phyloP scores from a whole-genome alignment of 176 grass and related monocot species.

The Chloris gayana region DNA sequence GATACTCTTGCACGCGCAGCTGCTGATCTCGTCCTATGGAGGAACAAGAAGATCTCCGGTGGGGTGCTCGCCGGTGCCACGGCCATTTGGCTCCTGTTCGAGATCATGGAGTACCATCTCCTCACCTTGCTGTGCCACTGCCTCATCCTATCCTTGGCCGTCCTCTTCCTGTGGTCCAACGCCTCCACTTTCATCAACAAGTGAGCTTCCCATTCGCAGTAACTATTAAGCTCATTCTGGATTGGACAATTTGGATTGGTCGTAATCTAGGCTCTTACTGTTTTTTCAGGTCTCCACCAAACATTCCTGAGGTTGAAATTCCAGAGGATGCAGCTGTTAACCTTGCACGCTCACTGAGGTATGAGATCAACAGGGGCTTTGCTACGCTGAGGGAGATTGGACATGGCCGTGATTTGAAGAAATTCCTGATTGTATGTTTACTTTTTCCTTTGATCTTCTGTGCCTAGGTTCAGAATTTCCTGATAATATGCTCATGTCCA shows the following conservation, averaged over 20 bases:
- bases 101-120: conserved; percentile 83
- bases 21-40: conserved; percentile 92
- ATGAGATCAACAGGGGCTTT: conserved; percentile 84
- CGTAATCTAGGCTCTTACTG: background rate
- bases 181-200: conserved; percentile 77
- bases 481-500: background rate
- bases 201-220: conserved; percentile 41
- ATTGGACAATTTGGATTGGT: background rate
- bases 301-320: conserved; percentile 87
- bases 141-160: conserved; percentile 66
- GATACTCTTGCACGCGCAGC: conserved; percentile 48
- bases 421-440: conserved; percentile 72
- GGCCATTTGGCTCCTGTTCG: conserved; percentile 84
- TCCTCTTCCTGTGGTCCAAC: conserved; percentile 88
- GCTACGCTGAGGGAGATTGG: conserved; percentile 75
- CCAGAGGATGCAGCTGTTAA: conserved; percentile 74
- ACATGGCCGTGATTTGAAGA: conserved; percentile 79
- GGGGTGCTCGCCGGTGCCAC: conserved; percentile 63
- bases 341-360: conserved; percentile 66
- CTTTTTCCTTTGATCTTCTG: background rate
- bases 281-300: conserved; percentile 61
- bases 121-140: conserved; percentile 69
- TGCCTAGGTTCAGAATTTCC: background rate
- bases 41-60: conserved; percentile 85
- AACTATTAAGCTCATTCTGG: background rate